Conservation (phyloP, 805 yeast species). For the Starmerella sirachaensis region DNA sequence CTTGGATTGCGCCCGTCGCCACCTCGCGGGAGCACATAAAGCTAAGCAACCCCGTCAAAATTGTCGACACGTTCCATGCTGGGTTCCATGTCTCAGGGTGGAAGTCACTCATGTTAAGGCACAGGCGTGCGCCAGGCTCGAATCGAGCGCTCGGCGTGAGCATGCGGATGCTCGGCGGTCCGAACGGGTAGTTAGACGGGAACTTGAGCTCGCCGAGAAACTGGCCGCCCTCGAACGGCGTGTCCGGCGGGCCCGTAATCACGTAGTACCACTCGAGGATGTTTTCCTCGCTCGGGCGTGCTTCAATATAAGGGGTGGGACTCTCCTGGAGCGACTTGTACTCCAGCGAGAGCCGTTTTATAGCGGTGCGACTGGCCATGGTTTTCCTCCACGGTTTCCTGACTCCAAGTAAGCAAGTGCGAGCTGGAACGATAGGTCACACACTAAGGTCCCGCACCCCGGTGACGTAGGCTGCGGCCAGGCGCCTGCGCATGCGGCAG, state of each 20-base stretch:
- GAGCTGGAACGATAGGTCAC: too few relatives aligned
- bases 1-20: conserved; percentile 63
- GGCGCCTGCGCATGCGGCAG: too few relatives aligned
- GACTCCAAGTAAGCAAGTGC: too few relatives aligned
- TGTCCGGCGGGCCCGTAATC: conserved; percentile 81
- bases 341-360: conserved; percentile 23
- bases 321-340: conserved; percentile 48
- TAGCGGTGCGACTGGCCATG: conserved; percentile 23
- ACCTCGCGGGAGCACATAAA: conserved; percentile 77
- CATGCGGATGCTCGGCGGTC: conserved; percentile 85
- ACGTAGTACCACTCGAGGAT: conserved; percentile 90
- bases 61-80: conserved; percentile 82
- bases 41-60: conserved; percentile 70
- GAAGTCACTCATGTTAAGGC: conserved; percentile 78
- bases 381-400: background rate
- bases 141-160: conserved; percentile 84
- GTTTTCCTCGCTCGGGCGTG: conserved; percentile 78
- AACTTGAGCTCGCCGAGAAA: conserved; percentile 46
- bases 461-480: too few relatives aligned
- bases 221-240: conserved; percentile 55
- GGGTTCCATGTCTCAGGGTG: conserved; percentile 92
- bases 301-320: conserved; percentile 76
- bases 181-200: conserved; percentile 79
- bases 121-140: conserved; percentile 60
- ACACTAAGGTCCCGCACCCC: too few relatives aligned